phyloP scores from a whole-genome alignment of 441 rosid genomes.

The Erodium texanum region DNA sequence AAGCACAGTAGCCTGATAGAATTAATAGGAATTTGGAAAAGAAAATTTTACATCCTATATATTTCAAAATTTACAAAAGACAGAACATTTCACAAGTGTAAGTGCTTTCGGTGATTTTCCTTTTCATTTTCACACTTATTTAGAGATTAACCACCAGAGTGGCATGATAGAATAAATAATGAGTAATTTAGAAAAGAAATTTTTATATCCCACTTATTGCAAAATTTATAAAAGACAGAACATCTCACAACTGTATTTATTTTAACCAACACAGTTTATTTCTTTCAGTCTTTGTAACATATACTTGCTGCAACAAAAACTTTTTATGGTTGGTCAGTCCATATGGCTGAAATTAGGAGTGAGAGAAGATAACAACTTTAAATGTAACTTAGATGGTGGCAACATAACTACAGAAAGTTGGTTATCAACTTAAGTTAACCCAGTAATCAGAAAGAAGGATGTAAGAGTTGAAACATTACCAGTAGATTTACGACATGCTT shows the following conservation, averaged over 20 bases:
- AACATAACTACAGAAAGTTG: no score
- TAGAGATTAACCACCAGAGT: neutral
- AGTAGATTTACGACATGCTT: constrained; percentile 81
- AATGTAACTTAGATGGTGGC: no score
- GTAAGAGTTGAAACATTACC: constrained; percentile 7
- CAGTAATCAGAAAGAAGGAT: neutral
- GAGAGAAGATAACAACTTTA: no score
- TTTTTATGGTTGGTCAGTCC: neutral
- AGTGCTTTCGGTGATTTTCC: neutral
- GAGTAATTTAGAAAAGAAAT: neutral
- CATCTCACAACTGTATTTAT: neutral
- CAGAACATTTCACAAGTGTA: no score
- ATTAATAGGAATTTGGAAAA: neutral
- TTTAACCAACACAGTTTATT: neutral
- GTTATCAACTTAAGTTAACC: neutral
- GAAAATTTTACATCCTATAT: no score
- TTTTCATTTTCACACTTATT: neutral
- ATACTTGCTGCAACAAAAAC: neutral
- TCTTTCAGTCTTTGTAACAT: neutral
- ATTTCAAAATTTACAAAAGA: neutral
- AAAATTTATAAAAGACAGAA: neutral
- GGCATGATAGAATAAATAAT: neutral
- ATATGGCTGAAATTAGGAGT: no score
- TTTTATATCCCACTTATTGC: neutral
- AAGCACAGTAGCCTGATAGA: neutral